Percentiles rank a stretch among this genome's conserved stretches.
phyloP scores from a whole-genome alignment of 1,284 basidiomycete species.

The Apiotrichum laibachii region DNA sequence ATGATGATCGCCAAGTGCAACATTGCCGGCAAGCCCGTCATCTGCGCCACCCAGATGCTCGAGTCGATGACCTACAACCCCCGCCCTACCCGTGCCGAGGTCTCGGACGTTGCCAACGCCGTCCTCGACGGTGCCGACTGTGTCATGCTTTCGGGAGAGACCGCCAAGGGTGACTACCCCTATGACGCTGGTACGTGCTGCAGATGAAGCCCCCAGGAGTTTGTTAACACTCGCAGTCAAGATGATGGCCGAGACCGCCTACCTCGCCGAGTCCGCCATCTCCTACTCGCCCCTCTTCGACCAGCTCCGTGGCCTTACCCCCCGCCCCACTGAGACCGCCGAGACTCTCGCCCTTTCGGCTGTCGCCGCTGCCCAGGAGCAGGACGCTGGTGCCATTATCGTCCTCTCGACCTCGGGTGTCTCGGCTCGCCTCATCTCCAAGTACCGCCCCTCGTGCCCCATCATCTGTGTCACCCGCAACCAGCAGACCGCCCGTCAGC shows the following conservation, averaged over 20 bases:
- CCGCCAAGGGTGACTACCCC: constrained; percentile 92
- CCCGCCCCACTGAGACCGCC: constrained; percentile 82
- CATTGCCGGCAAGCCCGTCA: constrained; percentile 92
- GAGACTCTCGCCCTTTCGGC: constrained; percentile 93
- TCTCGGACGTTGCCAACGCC: constrained; percentile 96
- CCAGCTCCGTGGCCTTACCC: constrained; percentile 73
- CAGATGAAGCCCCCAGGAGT: no score
- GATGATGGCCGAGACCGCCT: constrained; percentile 98
- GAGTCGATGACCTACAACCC: constrained; percentile 99
- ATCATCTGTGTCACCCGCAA: constrained; percentile 97
- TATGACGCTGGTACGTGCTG: constrained; percentile 75
- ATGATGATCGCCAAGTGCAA: constrained; percentile 99
- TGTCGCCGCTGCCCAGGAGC: constrained; percentile 90
- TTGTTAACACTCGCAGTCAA: constrained; percentile 60
- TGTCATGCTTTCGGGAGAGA: constrained; percentile 98
- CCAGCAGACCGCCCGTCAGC: constrained; percentile 90
- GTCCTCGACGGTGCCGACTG: constrained; percentile 96
- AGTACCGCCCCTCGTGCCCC: constrained; percentile 91
- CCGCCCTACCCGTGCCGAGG: constrained; percentile 90
- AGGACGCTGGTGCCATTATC: constrained; percentile 88
- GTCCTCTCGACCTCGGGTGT: constrained; percentile 91
- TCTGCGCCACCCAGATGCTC: constrained; percentile 99
- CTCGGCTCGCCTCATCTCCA: constrained; percentile 93
- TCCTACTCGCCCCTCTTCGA: constrained; percentile 90
- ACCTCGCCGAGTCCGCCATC: constrained; percentile 88